Evolutionary conservation across 495 filamentous ascomycete species (phyloP), one percentile per base, ranked within the genome.

Genomic region (Podospora pseudopauciseta): DNA sequence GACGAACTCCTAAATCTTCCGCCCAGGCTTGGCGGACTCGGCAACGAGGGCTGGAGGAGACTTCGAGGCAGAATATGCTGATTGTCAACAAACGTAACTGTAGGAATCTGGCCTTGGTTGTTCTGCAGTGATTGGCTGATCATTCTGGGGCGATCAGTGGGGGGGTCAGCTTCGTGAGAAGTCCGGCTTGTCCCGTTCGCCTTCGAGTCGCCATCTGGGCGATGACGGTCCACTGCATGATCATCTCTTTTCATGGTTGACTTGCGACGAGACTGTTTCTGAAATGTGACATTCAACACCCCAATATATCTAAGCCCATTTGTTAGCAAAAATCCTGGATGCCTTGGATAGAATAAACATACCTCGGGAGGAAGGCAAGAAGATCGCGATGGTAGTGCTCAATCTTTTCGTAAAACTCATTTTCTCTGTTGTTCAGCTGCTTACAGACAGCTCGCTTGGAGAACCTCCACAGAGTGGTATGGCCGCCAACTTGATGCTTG

Each of bases 371-470:
- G 79, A 98, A 99, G 26, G 88, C 86, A 66, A 99, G 81, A 74
- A 99, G 84, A 70, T 97, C 89, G 55, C 94, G 92, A 78, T 99
- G 94, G 65, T 90, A 86, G 69, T 85, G 86, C 81, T 99, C 95
- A 70, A 99, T 90, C 65, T 89, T 95, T 78, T 99, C 95, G 76
- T 99, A 99, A 74, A 99, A 99, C 78, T 96, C 92, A 80, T 99
- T 99, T 74, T 99, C 95, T 72, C 92, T 83, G 74, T 96, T 98
- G 77, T 95, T 98, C 70, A 99, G 86, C 80, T 96, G 92, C 78
- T 99, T 99, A 84, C 96, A 98, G 19, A 99, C 94, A 65, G 95
- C 95, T 69, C 93, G 88, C 59, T 91, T 87, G 23, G 95, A 98
- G 72, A 99, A 98, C 30, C 95, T 90, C 82, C 97, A 99, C 26